phyloP scores from a whole-genome alignment of 208 protist genomes.

The Tritrichomonas musculus region DNA sequence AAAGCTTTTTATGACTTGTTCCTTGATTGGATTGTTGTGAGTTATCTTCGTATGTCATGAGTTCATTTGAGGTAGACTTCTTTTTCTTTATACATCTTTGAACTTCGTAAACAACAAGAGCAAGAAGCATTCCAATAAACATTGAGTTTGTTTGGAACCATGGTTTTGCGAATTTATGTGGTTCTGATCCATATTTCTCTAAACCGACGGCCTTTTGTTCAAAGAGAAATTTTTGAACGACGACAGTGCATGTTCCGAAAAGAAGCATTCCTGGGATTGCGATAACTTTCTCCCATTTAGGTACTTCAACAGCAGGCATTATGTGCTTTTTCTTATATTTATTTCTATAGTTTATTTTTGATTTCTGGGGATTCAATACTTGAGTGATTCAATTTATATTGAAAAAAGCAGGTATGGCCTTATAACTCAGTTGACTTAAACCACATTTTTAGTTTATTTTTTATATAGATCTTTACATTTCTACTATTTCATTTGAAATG shows the following conservation, averaged over 20 bases:
- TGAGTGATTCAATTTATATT: too few relatives aligned
- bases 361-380: too few relatives aligned
- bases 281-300: not conserved
- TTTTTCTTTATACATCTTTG: not conserved
- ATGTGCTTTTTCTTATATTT: too few relatives aligned
- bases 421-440: too few relatives aligned
- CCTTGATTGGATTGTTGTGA: too few relatives aligned
- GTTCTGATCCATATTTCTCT: not conserved
- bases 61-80: not conserved
- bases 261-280: not conserved
- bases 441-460: too few relatives aligned
- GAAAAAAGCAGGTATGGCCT: too few relatives aligned
- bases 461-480: too few relatives aligned
- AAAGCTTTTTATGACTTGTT: not conserved
- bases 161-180: slow-evolving; percentile 5
- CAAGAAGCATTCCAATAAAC: not conserved
- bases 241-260: not conserved
- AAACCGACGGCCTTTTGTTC: not conserved
- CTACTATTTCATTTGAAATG: too few relatives aligned
- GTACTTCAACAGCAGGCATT: too few relatives aligned
- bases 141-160: slow-evolving; percentile 31
- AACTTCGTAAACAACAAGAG: slow-evolving; percentile 25
- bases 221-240: slow-evolving; percentile 17
- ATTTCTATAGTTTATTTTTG: too few relatives aligned
- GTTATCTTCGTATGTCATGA: not conserved